Conservation (phyloP, 495 filamentous ascomycete species). For the Cercophora samala region DNA sequence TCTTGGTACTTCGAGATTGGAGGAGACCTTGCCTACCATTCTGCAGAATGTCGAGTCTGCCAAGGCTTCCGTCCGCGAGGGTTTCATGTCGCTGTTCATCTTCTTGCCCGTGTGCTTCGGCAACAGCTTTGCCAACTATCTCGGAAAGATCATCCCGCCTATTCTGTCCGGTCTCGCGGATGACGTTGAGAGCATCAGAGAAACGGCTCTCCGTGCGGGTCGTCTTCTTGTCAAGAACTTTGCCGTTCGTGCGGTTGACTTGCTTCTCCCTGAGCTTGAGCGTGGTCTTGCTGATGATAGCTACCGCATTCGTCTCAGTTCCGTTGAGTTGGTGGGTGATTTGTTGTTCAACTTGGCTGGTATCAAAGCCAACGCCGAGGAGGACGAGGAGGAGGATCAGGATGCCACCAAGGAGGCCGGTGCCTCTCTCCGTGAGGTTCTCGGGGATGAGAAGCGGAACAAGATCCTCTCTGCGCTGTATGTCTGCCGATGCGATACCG, state of each 20-base stretch:
- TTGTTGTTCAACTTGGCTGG: conserved; percentile 96
- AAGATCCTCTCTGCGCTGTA: conserved; percentile 93
- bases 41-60: conserved; percentile 91
- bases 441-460: conserved; percentile 92
- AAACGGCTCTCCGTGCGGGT: conserved; percentile 88
- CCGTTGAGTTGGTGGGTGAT: conserved; percentile 95
- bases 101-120: conserved; percentile 98
- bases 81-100: conserved; percentile 99
- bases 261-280: conserved; percentile 91
- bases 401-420: conserved; percentile 78
- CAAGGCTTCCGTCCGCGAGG: conserved; percentile 87
- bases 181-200: conserved; percentile 90
- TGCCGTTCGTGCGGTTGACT: conserved; percentile 86
- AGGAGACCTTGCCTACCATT: conserved; percentile 95
- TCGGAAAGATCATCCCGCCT: conserved; percentile 92
- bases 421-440: conserved; percentile 83
- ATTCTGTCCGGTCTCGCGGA: conserved; percentile 94
- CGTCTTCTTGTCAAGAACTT: conserved; percentile 97
- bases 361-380: conserved; percentile 79
- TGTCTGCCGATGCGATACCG: conserved; percentile 96
- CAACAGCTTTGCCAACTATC: conserved; percentile 95
- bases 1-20: conserved; percentile 82
- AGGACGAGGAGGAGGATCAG: conserved; percentile 67
- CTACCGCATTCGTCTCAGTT: conserved; percentile 94
- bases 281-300: conserved; percentile 92